Base-by-base conservation (phyloP, 345 rosid genomes). In the Draba incana region DNA sequence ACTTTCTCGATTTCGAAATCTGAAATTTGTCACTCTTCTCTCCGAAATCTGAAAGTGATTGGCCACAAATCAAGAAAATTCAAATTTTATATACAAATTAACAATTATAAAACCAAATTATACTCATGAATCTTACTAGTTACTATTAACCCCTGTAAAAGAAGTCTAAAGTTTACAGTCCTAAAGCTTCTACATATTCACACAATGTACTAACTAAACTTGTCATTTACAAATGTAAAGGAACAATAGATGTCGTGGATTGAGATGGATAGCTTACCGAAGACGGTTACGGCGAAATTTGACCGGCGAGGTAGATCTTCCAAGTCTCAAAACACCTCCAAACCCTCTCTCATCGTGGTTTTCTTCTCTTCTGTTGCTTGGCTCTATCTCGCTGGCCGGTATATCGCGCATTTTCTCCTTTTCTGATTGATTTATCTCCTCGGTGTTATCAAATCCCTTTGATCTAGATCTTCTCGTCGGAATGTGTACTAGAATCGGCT, bases 321-420 rank as follows among this genome's bases (percentile, higher is more conserved):
- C 20, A 20, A 20, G 20, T 20, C 1, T 20, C 1, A 20, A 1
- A 20, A 20, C 20, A 20, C 20, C 20, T 20, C 20, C 87, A 72
- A 78, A 58, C 90, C 96, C 2, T 88, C 97, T 41, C 75, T 88
- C 24, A 61, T 84, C 43, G 45, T 88, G 79, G 92, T 88, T 51
- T 85, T 88, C 83, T 85, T 87, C 83, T 91, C 96, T 64, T 91
- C 93, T 66, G 68, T 91, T 48, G 97, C 96, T 79, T 88, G 97
- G 97, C 96, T 91, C 57, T 88, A 91, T 71, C 92, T 88, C 52
- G 97, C 96, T 43, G 97, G 97, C 75, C 81, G 93, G 92, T 92
- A 60, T 56, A 81, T 84, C 13, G 31, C 4, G 31, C 4, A 3
- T 27, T 27, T 27, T 27, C 30, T 27, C 30, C 4, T 2, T 28